Evolutionary conservation across 2,329 filamentous ascomycete genomes (phyloP), one percentile per base, ranked within the genome.

Genomic region (Fusarium torreyae): DNA sequence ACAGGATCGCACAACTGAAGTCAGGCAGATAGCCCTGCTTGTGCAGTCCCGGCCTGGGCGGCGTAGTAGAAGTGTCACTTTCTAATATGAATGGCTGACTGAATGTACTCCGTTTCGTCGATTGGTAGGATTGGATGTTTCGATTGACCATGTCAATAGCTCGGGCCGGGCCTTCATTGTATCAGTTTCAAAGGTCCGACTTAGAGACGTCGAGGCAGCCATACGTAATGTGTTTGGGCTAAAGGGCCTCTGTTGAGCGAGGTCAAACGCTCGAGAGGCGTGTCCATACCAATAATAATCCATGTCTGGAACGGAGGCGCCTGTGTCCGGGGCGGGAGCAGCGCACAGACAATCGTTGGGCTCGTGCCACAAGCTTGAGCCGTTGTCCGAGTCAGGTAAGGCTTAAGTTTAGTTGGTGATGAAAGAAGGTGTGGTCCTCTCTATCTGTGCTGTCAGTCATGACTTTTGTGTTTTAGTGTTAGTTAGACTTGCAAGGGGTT

Each of bases 91-190:
- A 40, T 44, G n/a, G 34, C 24, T 50, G 34, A 36, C 43, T 50
- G 31, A 24, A 48, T 43, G n/a, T 9, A 44, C 22, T 36, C 26
- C 44, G 39, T 52, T 53, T 48, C 49, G 66, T 49, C 46, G 52
- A 59, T 36, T 24, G 42, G 40, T 38, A 56, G 13, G 57, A 49
- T 28, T 48, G 28, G 33, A 36, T 52, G 52, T 59, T 72, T 66
- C 43, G 44, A 57, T 24, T 42, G 48, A 58, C 46, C 45, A 70
- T 55, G 62, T 52, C 61, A 60, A 66, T 40, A 61, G 55, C 65
- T 74, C 71, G 71, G 71, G 64, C 71, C 71, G 71, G 64, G 64
- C 71, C 71, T 72, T 69, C 49, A 60, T 43, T 67, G 50, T 70
- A 50, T 71, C 65, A 55, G 60, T 55, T 61, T 59, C 48, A 65